Evolutionary conservation across 1,139 yeast genomes (phyloP), one percentile per base, ranked within the genome.

Genomic region (Diutina neorugosa): DNA sequence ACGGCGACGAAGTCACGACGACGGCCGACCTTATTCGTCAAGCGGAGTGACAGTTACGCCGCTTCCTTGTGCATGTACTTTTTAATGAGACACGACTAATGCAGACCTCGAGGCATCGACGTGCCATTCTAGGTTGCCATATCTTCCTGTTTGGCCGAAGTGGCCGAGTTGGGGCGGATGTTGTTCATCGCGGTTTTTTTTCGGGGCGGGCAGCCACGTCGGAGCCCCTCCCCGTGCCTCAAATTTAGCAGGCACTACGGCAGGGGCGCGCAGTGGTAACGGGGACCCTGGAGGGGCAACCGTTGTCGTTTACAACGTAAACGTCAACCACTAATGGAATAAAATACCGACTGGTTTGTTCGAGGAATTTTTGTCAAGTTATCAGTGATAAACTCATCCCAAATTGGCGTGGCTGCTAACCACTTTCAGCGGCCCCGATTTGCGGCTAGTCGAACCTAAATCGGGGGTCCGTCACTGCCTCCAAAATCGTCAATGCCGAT

Each of bases 1-100:
- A 65, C n/a, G 69, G 65, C 41, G 71, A 61, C 27, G 64, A 67
- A 46, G 77, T 46, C 20, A 27, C 50, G 7, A 46, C 50, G 4
- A 46, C 50, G 4, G 18, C 50, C 21, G 50, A 46, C 40, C n/a
- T 46, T 19, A 46, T 46, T 46, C 31, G 37, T 8, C 16, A 44
- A 2, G 48, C 48, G 6, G 48, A 44, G 37, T 31, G n/a, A 31
- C 12, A 31, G 12, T 14, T 31, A n/a, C 12, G n/a, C 37, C n/a
- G 4, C 6, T 11, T 11, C 37, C n/a, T n/a, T 8, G 37, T 31
- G 37, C 37, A 31, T 31, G 16, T 31, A 31, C 37, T 31, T 31
- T 31, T 31, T 31, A 31, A 31, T 31, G 37, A 31, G 37, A 31
- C 37, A 31, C 37, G 37, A 31, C 37, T 31, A 31, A 31, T 14